Conservation (phyloP, 1,284 basidiomycete species). For the Marasmius oreades region DNA sequence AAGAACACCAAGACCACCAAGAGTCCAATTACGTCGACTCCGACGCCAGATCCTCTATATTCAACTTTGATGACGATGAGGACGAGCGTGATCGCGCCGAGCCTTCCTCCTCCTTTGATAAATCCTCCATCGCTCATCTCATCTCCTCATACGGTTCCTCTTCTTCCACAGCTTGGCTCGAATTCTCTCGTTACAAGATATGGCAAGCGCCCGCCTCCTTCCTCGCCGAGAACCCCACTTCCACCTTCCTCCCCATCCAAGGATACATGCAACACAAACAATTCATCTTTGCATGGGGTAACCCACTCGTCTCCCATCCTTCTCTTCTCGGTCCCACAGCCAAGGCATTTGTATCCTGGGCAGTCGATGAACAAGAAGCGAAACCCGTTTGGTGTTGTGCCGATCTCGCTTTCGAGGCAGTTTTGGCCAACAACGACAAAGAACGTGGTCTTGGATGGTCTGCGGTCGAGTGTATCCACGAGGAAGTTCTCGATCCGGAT, state of each 20-base stretch:
- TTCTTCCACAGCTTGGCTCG: conserved; percentile 43
- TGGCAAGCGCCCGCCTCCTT: too few relatives aligned
- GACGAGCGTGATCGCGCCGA: neutral
- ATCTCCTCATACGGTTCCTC: conserved; percentile 39
- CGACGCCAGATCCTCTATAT: neutral
- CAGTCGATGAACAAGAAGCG: conserved; percentile 25
- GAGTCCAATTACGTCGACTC: too few relatives aligned
- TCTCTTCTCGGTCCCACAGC: too few relatives aligned
- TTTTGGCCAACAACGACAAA: conserved; percentile 29
- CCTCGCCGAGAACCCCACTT: too few relatives aligned
- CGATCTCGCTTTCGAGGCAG: conserved; percentile 33
- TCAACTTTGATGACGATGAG: neutral
- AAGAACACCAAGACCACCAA: too few relatives aligned
- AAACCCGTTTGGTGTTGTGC: conserved; percentile 40
- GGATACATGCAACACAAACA: too few relatives aligned
- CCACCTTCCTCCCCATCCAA: too few relatives aligned
- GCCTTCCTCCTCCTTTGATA: conserved; percentile 17
- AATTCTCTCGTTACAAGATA: conserved; percentile 39
- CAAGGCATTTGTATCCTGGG: conserved; percentile 34
- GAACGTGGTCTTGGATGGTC: conserved; percentile 30
- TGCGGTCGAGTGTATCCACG: conserved; percentile 40
- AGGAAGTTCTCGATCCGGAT: conserved; percentile 38
- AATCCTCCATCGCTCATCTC: conserved; percentile 32
- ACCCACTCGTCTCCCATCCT: too few relatives aligned
- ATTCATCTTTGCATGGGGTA: too few relatives aligned